Evolutionary conservation across 2,329 filamentous ascomycete species (phyloP), one percentile per base, ranked within the genome.

Genomic region (Tolypocladium ovalisporum): DNA sequence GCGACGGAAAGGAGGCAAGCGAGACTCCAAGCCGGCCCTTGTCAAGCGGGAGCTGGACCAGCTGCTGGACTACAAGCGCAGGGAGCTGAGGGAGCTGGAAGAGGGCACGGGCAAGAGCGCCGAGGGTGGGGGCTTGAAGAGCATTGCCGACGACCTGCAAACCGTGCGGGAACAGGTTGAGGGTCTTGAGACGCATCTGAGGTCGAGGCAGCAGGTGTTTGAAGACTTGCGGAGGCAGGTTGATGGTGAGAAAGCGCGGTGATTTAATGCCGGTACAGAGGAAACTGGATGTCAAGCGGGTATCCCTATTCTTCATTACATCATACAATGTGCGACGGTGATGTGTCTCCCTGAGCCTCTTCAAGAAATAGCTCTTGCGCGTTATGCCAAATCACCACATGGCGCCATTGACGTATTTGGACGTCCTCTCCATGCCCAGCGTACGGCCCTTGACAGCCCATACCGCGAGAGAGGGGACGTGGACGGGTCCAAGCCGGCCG

Each of bases 101-200:
- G 82, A 84, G 61, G 89, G 88, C 35, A 80, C 83, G 56, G 85
- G 82, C 61, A 86, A 80, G 75, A 84, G 77, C 55, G 85, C 85
- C 67, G 83, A 81, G 9, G 91, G 90, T 0, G 83, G 86, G 61
- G 83, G 82, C 60, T 71, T 97, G 60, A 88, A 91, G 73, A 84
- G 86, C 40, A 84, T 97, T 47, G 78, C 83, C 58, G 92, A 96
- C 40, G 94, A 99, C 73, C 82, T 99, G 69, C 82, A 88, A 66
- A 89, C 89, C 52, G 90, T 99, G n/a, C 87, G 83, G 67, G 93
- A 97, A 74, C 93, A 99, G 77, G 86, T 99, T 2, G 91, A 97
- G 63, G 91, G 92, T 1, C 72, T 99, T 63, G 91, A 96, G 76
- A 75, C 79, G 60, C 94, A 99, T 77, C 75, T 97, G 67, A 80